phyloP scores from a whole-genome alignment of 2,329 filamentous ascomycete genomes.

The Diplodia mutila region DNA sequence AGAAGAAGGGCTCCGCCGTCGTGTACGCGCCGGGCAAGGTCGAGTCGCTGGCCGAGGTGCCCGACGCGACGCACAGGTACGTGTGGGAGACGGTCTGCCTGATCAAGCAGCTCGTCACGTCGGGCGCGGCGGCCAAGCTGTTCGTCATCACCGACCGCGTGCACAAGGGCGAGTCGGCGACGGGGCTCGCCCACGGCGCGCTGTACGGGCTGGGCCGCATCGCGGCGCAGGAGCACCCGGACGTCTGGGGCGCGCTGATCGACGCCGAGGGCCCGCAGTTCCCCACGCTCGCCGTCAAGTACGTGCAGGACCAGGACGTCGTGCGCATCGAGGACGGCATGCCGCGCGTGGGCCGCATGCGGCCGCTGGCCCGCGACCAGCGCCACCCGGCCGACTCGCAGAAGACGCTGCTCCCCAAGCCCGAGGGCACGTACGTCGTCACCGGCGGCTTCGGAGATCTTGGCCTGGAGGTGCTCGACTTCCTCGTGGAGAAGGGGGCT shows the following conservation, averaged over 20 bases:
- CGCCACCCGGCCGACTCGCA: slow-evolving; percentile 19
- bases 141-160: slow-evolving; percentile 39
- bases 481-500: slow-evolving; percentile 47
- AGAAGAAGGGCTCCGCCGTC: slow-evolving; percentile 27
- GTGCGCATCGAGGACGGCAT: slow-evolving; percentile 47
- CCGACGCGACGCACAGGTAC: slow-evolving; percentile 30
- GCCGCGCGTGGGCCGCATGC: slow-evolving; percentile 39
- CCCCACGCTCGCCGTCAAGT: slow-evolving; percentile 43
- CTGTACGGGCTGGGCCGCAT: slow-evolving; percentile 45
- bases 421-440: slow-evolving; percentile 50
- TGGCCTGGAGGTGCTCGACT: slow-evolving; percentile 44
- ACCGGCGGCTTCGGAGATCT: slow-evolving; percentile 49
- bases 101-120: slow-evolving; percentile 29
- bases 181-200: slow-evolving; percentile 42
- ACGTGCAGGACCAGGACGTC: slow-evolving; percentile 44
- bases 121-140: slow-evolving; percentile 30
- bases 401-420: slow-evolving; percentile 31
- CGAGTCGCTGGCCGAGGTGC: slow-evolving; percentile 20
- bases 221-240: slow-evolving; percentile 45
- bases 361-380: slow-evolving; percentile 33
- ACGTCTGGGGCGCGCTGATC: slow-evolving; percentile 45
- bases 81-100: slow-evolving; percentile 32
- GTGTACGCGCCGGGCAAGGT: slow-evolving; percentile 31
- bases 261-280: slow-evolving; percentile 41
- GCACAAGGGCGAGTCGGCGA: slow-evolving; percentile 32